Conservation (phyloP, 805 yeast genomes). For the Ogataea populi-albae region DNA sequence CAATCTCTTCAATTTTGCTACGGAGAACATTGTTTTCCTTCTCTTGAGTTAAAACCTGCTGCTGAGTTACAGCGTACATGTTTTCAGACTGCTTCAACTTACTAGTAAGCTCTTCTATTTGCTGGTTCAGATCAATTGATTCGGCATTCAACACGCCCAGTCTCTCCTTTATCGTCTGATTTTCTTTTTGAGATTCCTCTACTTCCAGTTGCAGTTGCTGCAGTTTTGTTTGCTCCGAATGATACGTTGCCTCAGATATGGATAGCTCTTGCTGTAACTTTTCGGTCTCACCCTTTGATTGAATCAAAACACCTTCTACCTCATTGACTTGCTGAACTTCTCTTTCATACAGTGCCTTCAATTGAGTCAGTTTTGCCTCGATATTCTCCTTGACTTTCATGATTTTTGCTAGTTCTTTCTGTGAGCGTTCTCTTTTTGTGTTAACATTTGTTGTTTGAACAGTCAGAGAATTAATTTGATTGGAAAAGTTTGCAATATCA, state of each 20-base stretch:
- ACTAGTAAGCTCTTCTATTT: constrained; percentile 47
- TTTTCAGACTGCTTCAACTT: constrained; percentile 63
- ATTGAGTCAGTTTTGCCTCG: constrained; percentile 61
- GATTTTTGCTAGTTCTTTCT: constrained; percentile 70
- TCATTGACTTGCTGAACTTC: constrained; percentile 75
- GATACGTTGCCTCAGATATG: constrained; percentile 73
- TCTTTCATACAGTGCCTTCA: constrained; percentile 69
- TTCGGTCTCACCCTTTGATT: constrained; percentile 64
- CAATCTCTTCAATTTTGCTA: constrained; percentile 22
- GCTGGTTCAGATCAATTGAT: constrained; percentile 54
- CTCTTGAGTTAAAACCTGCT: constrained; percentile 64
- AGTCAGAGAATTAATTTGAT: constrained; percentile 76
- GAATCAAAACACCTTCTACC: constrained; percentile 60
- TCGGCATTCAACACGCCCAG: constrained; percentile 67
- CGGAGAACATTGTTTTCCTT: constrained; percentile 40
- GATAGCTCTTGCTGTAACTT: constrained; percentile 68
- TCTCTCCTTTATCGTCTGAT: constrained; percentile 62
- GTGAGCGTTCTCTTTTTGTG: constrained; percentile 70
- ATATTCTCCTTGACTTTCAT: constrained; percentile 67
- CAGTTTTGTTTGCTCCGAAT: constrained; percentile 64
- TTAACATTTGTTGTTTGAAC: constrained; percentile 69
- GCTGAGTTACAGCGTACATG: constrained; percentile 59
- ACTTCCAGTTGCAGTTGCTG: constrained; percentile 57
- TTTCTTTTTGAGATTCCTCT: constrained; percentile 68
- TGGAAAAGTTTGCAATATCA: constrained; percentile 82